Conservation (phyloP, 805 yeast species). For the Wickerhamomyces mucosus region DNA sequence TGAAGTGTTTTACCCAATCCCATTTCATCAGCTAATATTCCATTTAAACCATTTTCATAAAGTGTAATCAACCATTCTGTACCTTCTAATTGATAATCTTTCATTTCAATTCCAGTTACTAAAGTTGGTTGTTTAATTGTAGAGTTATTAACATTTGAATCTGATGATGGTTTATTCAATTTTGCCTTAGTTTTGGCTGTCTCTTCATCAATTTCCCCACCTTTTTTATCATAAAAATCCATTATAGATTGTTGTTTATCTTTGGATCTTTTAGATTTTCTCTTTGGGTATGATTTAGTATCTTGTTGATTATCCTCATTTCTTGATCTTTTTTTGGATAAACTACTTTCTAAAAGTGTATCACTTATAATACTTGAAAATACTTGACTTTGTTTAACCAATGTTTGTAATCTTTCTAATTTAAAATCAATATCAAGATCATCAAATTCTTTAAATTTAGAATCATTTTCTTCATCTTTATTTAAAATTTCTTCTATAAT, state of each 20-base stretch:
- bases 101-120: conserved; percentile 50
- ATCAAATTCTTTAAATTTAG: conserved; percentile 22
- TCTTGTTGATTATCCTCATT: conserved; percentile 10
- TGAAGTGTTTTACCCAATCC: conserved; percentile 93
- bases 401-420: conserved; percentile 53
- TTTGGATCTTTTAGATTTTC: conserved; percentile 14
- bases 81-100: conserved; percentile 83
- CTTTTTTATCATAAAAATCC: conserved; percentile 17
- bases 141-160: conserved; percentile 1
- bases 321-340: conserved; percentile 22
- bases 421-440: conserved; percentile 44
- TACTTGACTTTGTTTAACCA: conserved; percentile 82
- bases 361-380: conserved; percentile 83
- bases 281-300: conserved; percentile 8
- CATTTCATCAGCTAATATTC: conserved; percentile 96
- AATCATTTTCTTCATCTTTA: conserved; percentile 5
- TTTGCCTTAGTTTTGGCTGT: conserved; percentile 17
- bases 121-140: conserved; percentile 42
- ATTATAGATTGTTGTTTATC: conserved; percentile 8
- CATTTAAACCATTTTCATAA: conserved; percentile 90
- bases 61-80: conserved; percentile 83
- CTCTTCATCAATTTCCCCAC: conserved; percentile 8
- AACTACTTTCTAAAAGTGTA: conserved; percentile 48
- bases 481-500: conserved; percentile 11
- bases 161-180: conserved; percentile 9